Evolutionary conservation across 176 grass and related monocot genomes (phyloP), one percentile per base, ranked within the genome.

Genomic region (Olyra latifolia): DNA sequence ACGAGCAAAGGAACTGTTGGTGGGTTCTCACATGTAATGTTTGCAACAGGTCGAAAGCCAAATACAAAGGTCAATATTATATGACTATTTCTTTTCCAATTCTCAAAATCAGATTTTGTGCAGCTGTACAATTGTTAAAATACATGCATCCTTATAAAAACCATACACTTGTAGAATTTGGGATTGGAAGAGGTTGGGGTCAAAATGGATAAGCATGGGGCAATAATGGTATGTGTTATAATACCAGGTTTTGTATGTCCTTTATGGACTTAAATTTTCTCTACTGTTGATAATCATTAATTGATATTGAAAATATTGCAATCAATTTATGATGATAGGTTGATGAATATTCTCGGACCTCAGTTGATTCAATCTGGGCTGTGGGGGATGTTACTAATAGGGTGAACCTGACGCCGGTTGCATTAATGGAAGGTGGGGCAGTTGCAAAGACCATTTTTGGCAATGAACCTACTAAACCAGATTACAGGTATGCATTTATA

Each of bases 21-120:
- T 84, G 93, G 90, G 38, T 96, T 96, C 82, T 92, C 93, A 28
- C 90, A 96, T 73, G 74, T 96, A 79, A 92, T 96, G 90, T 92
- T 96, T 90, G 93, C 90, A 39, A 96, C 90, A 44, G 90, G 93
- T 40, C 85, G 88, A 42, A 92, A 43, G 67, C 88, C 90, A 92
- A 91, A 90, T 53, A 91, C 93, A 30, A 92, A 90, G 93, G 93
- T 97, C 69, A 49, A 13, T 60, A 38, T 54, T 0, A 8, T 69
- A 29, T 32, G 1, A 32, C 16, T 9, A 29, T 56, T 10, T 40
- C 8, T 9, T 71, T 76, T 90, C 50, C 38, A 72, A 65, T 69
- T 87, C 28, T 32, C 16, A 65, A 54, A 66, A 27, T 42, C 6
- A 20, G 22, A 52, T 61, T 23, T 73, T 50, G 20, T 42, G 29